Percentiles rank a stretch among this genome's conserved stretches.
Conservation (phyloP, 2,329 filamentous ascomycete genomes). For the Bisporella sp. region DNA sequence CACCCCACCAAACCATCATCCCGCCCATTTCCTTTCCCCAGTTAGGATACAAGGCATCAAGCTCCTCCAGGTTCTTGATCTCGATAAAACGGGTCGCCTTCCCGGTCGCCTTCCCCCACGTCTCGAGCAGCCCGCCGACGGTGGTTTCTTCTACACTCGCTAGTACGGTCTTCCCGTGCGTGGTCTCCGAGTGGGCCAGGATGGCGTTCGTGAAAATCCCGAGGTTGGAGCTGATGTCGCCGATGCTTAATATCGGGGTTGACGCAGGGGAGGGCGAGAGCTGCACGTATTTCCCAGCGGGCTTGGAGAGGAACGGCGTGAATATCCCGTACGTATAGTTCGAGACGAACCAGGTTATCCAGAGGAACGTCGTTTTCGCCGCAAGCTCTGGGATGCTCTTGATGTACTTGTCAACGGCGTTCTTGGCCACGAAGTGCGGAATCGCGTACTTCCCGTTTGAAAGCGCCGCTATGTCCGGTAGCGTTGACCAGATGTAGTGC, state of each 20-base stretch:
- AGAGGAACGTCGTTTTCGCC: constrained; percentile 35
- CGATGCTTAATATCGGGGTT: constrained; percentile 25
- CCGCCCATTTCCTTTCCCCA: constrained; percentile 26
- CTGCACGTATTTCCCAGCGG: constrained; percentile 24
- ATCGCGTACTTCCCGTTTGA: constrained; percentile 32
- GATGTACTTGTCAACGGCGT: constrained; percentile 27
- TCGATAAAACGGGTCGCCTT: constrained; percentile 22
- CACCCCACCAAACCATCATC: constrained; percentile 23
- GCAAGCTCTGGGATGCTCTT: constrained; percentile 26
- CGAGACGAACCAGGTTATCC: constrained; percentile 29
- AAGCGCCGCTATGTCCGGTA: constrained; percentile 30
- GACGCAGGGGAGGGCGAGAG: constrained; percentile 20
- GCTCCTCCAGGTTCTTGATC: constrained; percentile 19
- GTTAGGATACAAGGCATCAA: constrained; percentile 24
- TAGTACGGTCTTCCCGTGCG: constrained; percentile 26
- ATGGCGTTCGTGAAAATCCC: constrained; percentile 28
- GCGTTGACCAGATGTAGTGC: constrained; percentile 38
- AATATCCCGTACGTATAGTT: constrained; percentile 23
- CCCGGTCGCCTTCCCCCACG: constrained; percentile 25
- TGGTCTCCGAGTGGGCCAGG: constrained; percentile 25
- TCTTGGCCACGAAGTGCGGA: constrained; percentile 30
- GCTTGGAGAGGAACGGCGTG: constrained; percentile 7
- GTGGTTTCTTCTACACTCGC: constrained; percentile 20
- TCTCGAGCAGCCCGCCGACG: constrained; percentile 23
- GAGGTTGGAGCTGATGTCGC: constrained; percentile 27